phyloP scores from a whole-genome alignment of 2,329 filamentous ascomycete genomes.

The Didymellaceae sp. region DNA sequence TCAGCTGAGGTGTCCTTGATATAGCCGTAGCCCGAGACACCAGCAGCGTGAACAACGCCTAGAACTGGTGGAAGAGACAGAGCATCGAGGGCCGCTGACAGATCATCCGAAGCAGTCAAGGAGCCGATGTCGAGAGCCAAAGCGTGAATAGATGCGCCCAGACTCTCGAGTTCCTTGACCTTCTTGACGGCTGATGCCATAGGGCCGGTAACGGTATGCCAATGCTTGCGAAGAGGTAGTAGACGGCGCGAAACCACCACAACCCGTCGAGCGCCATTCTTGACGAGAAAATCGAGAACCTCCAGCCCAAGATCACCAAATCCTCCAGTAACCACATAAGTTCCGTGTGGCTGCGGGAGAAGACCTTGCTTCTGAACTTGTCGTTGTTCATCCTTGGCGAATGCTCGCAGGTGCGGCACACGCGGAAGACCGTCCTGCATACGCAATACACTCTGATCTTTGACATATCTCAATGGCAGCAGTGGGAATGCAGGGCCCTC shows the following conservation, averaged over 20 bases:
- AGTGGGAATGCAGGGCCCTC: constrained; percentile 22
- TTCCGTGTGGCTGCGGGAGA: constrained; percentile 46
- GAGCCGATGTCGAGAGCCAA: constrained; percentile 48
- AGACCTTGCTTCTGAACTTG: constrained; percentile 13
- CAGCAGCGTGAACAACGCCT: constrained; percentile 53
- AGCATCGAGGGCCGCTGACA: constrained; percentile 35
- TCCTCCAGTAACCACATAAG: constrained; percentile 54
- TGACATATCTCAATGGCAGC: constrained; percentile 13
- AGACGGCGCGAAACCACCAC: constrained; percentile 50
- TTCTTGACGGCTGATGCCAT: constrained; percentile 19
- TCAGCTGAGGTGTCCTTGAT: constrained; percentile 40
- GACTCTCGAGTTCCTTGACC: constrained; percentile 26
- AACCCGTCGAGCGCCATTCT: constrained; percentile 52
- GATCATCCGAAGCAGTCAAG: constrained; percentile 23
- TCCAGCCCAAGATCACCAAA: constrained; percentile 52
- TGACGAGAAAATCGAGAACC: constrained; percentile 46
- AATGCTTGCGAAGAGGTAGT: constrained; percentile 46
- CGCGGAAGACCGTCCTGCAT: constrained; percentile 49
- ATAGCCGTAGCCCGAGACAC: constrained; percentile 48
- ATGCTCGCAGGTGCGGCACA: constrained; percentile 40
- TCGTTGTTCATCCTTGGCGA: constrained; percentile 24
- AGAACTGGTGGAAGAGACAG: constrained; percentile 49
- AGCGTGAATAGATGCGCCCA: constrained; percentile 42
- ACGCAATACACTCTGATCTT: constrained; percentile 47
- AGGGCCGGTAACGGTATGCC: constrained; percentile 25